Conservation (phyloP, 192 early-diverging fungal genomes). For the Coemansia sp. region DNA sequence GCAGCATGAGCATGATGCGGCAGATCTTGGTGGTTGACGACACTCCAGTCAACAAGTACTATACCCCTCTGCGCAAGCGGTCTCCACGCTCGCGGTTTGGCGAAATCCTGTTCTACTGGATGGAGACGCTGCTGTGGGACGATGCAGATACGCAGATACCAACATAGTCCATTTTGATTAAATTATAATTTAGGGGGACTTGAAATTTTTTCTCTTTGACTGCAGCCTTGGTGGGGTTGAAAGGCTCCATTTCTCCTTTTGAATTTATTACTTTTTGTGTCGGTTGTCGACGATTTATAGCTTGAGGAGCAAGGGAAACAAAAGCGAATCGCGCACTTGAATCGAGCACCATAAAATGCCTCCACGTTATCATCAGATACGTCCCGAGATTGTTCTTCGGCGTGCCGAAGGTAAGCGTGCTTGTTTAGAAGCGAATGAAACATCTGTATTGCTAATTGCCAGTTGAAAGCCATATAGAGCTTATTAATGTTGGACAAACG, state of each 20-base stretch:
- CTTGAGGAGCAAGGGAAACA: neutral
- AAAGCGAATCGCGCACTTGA: neutral
- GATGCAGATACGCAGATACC: slow-evolving; percentile 44
- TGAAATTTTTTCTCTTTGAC: no score
- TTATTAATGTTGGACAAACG: slow-evolving; percentile 79
- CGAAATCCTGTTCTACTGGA: slow-evolving; percentile 57
- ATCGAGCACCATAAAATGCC: neutral
- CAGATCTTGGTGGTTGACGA: slow-evolving; percentile 54
- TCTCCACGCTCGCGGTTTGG: slow-evolving; percentile 44
- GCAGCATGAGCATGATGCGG: slow-evolving; percentile 40
- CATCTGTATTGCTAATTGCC: slow-evolving; percentile 1
- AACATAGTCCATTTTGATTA: slow-evolving; percentile 15
- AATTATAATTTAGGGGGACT: no score
- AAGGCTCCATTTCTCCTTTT: no score
- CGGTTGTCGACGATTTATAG: no score
- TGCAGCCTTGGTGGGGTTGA: no score
- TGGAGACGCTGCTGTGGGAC: slow-evolving; percentile 57
- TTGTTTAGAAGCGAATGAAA: neutral
- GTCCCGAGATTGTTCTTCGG: slow-evolving; percentile 86
- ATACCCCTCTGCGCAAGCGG: slow-evolving; percentile 43
- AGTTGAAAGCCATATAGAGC: slow-evolving; percentile 31
- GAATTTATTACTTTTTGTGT: no score
- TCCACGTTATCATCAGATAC: slow-evolving; percentile 15
- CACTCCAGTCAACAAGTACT: slow-evolving; percentile 38
- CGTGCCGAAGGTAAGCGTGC: slow-evolving; percentile 72